Evolutionary conservation across 2,329 filamentous ascomycete genomes (phyloP).

Genomic region (Trichoderma aggressivum): DNA sequence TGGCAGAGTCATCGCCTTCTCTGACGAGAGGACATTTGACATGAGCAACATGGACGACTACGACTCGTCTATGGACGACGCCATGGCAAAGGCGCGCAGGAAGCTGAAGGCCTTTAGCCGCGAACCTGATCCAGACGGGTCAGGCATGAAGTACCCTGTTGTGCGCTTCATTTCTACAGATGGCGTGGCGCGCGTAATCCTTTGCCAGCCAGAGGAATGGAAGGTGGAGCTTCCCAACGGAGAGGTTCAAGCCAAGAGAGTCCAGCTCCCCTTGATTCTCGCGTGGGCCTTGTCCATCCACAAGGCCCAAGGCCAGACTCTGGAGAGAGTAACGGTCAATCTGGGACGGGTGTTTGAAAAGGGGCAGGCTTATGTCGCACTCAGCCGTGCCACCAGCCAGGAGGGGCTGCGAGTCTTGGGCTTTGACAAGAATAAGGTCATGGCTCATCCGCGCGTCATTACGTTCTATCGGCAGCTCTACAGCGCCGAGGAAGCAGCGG

Average conservation of each 20-base stretch:
- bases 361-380: constrained; percentile 93
- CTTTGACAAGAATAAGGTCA: constrained; percentile 87
- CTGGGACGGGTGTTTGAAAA: constrained; percentile 92
- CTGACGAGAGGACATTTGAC: constrained; percentile 39
- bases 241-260: constrained; percentile 83
- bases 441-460: constrained; percentile 85
- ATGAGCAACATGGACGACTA: constrained; percentile 42
- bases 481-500: constrained; percentile 58
- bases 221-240: constrained; percentile 96
- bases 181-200: constrained; percentile 60
- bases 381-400: constrained; percentile 88
- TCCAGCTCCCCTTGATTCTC: constrained; percentile 81
- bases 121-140: constrained; percentile 39
- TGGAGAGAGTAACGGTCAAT: constrained; percentile 92
- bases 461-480: constrained; percentile 82
- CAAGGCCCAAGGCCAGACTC: constrained; percentile 93
- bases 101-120: constrained; percentile 53
- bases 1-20: constrained; percentile 64
- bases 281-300: constrained; percentile 98
- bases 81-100: constrained; percentile 49
- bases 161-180: constrained; percentile 79
- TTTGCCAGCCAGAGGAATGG: constrained; percentile 87
- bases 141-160: constrained; percentile 67
- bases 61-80: constrained; percentile 40
- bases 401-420: constrained; percentile 81